Base-by-base conservation (phyloP, 805 yeast species). In the Spathaspora arborariae region DNA sequence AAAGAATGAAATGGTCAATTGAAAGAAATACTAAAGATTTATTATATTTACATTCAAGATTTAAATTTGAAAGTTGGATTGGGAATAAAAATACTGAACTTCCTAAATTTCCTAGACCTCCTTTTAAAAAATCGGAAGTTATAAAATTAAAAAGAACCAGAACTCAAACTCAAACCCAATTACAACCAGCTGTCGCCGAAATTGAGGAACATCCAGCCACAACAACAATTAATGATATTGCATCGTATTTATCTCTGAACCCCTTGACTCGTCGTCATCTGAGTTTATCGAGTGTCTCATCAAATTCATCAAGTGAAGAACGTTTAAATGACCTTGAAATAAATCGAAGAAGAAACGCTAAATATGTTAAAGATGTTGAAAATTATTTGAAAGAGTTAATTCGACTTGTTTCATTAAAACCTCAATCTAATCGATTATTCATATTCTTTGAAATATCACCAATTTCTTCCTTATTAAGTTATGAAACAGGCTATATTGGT, bases 371-470 rank as follows among this genome's bases (percentile, higher is more conserved):
- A 46, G 74, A 71, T 18, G 67, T 94, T 38, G 90, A 86, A 53
- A 70, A 72, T 3, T 94, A 91, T 60, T 72, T 94, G 46, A 78
- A 80, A 40, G 74, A 77, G 15, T 66, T 94, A 50, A 75, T 85
- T 45, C 64, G 72, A 15, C 68, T 77, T 4, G 75, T 88, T 41
- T 76, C 84, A 1, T 74, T 89, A 57, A 78, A 84, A 42, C 88
- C 96, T 0, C 96, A 88, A 56, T 82, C 95, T 0, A 90, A 89
- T 58, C 74, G 85, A 48, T 61, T 94, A 9, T 85, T 94, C 56
- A 91, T 85, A 51, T 94, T 94, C 61, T 80, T 92, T 49, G 99
- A 94, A 57, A 68, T 94, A 13, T 90, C 97, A 0, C 95, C 96
- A 0, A 78, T 94, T 52, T 88, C 96, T 5, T 81, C 94, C 7